Evolutionary conservation across 2,329 filamentous ascomycete species (phyloP).

Genomic region (Scopulariopsis brevicaulis): DNA sequence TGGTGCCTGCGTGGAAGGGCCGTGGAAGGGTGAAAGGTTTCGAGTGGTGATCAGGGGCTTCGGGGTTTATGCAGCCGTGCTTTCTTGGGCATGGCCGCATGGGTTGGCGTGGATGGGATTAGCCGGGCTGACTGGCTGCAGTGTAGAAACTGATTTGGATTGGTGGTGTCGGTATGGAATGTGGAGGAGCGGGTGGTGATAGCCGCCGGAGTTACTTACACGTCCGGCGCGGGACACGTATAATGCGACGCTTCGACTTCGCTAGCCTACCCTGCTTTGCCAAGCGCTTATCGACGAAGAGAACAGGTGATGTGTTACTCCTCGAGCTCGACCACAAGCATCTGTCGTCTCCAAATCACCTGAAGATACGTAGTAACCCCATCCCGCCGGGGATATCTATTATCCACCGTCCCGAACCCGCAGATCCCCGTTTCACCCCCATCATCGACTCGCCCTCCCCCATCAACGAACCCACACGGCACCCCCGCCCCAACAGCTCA

Average conservation of each 20-base stretch:
- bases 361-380: neutral
- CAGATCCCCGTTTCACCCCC: neutral
- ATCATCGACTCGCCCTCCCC: neutral
- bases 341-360: too few species aligned
- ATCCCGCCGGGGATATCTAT: neutral
- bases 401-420: neutral
- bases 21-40: neutral
- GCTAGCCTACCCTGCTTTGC: too few species aligned
- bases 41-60: neutral
- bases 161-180: too few species aligned
- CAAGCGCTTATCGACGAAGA: too few species aligned
- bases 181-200: too few species aligned
- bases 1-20: neutral
- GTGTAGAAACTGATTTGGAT: too few species aligned
- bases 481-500: neutral
- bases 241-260: too few species aligned
- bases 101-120: neutral
- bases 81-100: neutral
- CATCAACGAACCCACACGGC: neutral
- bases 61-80: neutral
- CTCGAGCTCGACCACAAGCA: too few species aligned
- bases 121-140: too few species aligned
- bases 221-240: too few species aligned
- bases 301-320: too few species aligned
- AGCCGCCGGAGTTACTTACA: too few species aligned